A percentile compares a stretch with the other conserved stretches of the same genome.
These are phyloP conservation scores for Saturnispora silvae DNA, from an alignment of 805 yeast species.

Conservation along the genomic window DNA sequence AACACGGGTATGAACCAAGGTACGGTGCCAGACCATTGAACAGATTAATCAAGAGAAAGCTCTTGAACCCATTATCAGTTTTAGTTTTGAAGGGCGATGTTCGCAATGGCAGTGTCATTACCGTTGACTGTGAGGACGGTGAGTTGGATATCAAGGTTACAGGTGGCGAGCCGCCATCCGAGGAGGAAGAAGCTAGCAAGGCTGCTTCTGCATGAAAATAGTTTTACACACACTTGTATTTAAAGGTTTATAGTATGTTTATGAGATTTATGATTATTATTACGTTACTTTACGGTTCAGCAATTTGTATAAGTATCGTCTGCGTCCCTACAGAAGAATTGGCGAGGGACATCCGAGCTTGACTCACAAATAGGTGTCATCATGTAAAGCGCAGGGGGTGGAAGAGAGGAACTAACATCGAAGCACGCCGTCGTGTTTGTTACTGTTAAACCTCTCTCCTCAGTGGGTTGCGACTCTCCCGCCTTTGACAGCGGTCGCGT, in stretches of 20 bases:
- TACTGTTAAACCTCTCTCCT: too few species aligned
- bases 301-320: conserved; percentile 13
- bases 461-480: conserved; percentile 8
- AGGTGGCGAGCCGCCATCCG: background rate
- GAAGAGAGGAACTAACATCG: background rate
- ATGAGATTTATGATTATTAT: background rate
- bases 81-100: conserved; percentile 72
- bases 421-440: background rate
- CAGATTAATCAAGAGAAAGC: conserved; percentile 69
- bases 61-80: conserved; percentile 85
- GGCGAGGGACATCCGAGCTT: conserved; percentile 16
- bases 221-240: background rate
- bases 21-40: conserved; percentile 97
- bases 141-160: conserved; percentile 6
- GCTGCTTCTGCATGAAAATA: background rate
- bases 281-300: conserved; percentile 1
- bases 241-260: background rate
- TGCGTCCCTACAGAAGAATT: conserved; percentile 13
- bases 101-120: conserved; percentile 27
- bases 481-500: conserved; percentile 17
- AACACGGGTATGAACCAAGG: conserved; percentile 79
- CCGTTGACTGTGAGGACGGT: conserved; percentile 4
- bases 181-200: background rate
- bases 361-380: conserved; percentile 15
- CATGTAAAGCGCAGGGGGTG: conserved; percentile 4